phyloP scores from a whole-genome alignment of 2,329 filamentous ascomycete species.

The Aureobasidium namibiae region DNA sequence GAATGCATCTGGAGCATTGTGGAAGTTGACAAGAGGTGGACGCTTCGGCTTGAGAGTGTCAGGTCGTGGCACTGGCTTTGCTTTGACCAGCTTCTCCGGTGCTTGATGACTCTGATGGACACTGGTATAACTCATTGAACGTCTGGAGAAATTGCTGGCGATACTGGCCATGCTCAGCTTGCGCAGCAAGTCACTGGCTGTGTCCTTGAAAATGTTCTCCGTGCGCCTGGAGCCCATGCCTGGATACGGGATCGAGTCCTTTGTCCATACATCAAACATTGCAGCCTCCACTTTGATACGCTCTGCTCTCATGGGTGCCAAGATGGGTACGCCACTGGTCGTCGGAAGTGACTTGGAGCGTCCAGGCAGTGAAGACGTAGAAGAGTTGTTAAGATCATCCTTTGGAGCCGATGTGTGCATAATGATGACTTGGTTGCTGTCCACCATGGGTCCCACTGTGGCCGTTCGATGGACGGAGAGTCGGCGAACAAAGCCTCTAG shows the following conservation, averaged over 20 bases:
- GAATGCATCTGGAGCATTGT: conserved; percentile 39
- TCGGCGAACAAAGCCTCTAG: conserved; percentile 55
- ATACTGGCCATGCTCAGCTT: conserved; percentile 80
- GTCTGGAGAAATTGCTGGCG: conserved; percentile 64
- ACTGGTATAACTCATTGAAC: conserved; percentile 52
- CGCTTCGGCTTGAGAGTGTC: conserved; percentile 7
- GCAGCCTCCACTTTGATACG: conserved; percentile 67
- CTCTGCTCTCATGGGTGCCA: conserved; percentile 67
- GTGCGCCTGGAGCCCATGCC: conserved; percentile 62
- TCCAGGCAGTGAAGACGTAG: conserved; percentile 44
- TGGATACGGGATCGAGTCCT: conserved; percentile 70
- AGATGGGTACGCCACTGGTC: conserved; percentile 58
- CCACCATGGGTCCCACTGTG: conserved; percentile 60
- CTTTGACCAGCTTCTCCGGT: background rate
- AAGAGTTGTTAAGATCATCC: conserved; percentile 36
- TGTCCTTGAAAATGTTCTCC: conserved; percentile 66
- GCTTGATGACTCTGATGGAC: conserved; percentile 20
- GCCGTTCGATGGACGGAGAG: conserved; percentile 74
- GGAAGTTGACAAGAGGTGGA: conserved; percentile 35
- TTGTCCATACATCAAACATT: conserved; percentile 75
- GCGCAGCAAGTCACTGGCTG: conserved; percentile 79
- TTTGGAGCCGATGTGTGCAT: conserved; percentile 71
- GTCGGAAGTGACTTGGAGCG: conserved; percentile 73
- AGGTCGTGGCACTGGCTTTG: conserved; percentile 1
- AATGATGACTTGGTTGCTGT: conserved; percentile 69